A percentile compares a stretch with the other conserved stretches of the same genome.
These are phyloP conservation scores for Alternaria sp. DNA, from an alignment of 2,329 filamentous ascomycete species.

Conservation along the genomic window DNA sequence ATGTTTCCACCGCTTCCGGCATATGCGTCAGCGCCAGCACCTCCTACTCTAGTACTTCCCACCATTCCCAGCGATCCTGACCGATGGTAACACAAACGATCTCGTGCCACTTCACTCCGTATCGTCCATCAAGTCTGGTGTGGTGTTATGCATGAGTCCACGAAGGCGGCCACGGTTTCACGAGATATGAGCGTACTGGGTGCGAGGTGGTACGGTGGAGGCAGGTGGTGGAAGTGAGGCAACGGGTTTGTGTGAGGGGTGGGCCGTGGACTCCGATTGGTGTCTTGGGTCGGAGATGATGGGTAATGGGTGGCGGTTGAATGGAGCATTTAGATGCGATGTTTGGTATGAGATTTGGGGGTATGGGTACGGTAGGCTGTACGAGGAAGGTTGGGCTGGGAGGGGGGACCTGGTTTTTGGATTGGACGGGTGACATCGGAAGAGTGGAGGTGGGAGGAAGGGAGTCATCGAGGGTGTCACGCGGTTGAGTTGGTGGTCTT, in stretches of 20 bases:
- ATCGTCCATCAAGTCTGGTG: not conserved
- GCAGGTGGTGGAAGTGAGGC: not conserved
- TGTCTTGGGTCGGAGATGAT: constrained; percentile 21
- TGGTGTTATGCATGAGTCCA: not conserved
- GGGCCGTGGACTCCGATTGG: constrained; percentile 37
- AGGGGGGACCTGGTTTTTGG: not conserved
- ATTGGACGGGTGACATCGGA: not conserved
- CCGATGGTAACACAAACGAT: constrained; percentile 1
- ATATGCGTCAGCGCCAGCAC: not conserved
- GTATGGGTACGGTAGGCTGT: constrained; percentile 17
- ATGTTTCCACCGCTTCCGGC: constrained; percentile 9
- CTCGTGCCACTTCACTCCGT: not conserved
- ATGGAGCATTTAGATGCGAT: not conserved
- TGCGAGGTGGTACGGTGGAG: not conserved
- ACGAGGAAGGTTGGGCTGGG: constrained; percentile 14
- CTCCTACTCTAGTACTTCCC: not conserved
- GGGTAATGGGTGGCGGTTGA: not conserved
- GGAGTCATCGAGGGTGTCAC: not conserved
- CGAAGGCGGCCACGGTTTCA: not conserved
- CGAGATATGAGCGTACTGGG: not conserved
- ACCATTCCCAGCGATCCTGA: not conserved
- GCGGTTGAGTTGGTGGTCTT: not conserved
- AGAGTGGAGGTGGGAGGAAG: not conserved
- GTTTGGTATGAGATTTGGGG: constrained; percentile 1
- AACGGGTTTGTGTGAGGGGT: constrained; percentile 19